phyloP scores from a whole-genome alignment of 2,329 filamentous ascomycete genomes.

The Metarhizium guizhouense region DNA sequence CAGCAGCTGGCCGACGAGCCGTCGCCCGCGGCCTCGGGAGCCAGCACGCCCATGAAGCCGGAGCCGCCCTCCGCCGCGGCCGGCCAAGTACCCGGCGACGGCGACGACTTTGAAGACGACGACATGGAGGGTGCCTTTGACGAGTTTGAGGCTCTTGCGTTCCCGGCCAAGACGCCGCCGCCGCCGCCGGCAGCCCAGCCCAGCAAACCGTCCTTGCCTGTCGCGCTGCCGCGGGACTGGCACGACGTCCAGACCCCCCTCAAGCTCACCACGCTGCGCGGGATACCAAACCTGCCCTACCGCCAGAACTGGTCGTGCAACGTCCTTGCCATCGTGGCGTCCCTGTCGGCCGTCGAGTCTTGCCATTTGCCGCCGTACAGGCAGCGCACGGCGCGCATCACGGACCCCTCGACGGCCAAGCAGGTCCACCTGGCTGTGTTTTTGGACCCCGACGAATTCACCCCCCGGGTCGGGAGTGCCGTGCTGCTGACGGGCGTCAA shows the following conservation, averaged over 20 bases:
- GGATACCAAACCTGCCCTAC: conserved; percentile 44
- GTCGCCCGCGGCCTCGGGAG: not conserved
- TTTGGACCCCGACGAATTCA: conserved; percentile 40
- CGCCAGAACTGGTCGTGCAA: conserved; percentile 51
- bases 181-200: not conserved
- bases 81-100: not conserved
- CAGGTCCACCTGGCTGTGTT: conserved; percentile 46
- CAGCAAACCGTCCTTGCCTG: conserved; percentile 13
- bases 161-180: conserved; percentile 12
- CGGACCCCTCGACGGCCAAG: conserved; percentile 42
- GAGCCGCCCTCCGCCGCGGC: not conserved
- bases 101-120: not conserved
- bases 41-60: not conserved
- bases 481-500: conserved; percentile 47
- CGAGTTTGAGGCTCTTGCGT: conserved; percentile 26
- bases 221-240: conserved; percentile 32
- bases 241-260: conserved; percentile 33
- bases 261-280: conserved; percentile 40
- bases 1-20: not conserved
- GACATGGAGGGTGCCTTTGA: conserved; percentile 27
- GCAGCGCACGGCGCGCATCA: conserved; percentile 43
- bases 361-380: conserved; percentile 38
- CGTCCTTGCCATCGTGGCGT: conserved; percentile 39
- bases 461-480: conserved; percentile 36
- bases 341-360: conserved; percentile 38